A percentile compares a stretch with the other conserved stretches of the same genome.
Evolutionary conservation across 352 stramenopile genomes (phyloP).

Genomic region (Pythium periplocum): DNA sequence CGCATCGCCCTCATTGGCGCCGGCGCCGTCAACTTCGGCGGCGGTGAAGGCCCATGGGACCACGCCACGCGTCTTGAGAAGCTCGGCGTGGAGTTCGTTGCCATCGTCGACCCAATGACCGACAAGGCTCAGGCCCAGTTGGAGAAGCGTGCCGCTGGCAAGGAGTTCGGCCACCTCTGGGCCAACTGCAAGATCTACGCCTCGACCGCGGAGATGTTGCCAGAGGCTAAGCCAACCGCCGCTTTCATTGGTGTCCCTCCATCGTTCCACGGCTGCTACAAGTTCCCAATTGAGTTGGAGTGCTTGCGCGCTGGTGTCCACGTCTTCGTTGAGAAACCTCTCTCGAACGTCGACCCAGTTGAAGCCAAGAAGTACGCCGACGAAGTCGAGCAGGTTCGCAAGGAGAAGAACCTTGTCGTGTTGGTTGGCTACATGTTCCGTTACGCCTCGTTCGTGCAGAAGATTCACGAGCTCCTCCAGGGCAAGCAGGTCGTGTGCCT

Average conservation of each 20-base stretch:
- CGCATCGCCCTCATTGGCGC: constrained; percentile 28
- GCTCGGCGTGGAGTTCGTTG: constrained; percentile 22
- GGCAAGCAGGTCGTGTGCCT: constrained; percentile 29
- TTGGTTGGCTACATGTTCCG: constrained; percentile 38
- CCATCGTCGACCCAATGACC: constrained; percentile 27
- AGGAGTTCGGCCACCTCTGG: constrained; percentile 24
- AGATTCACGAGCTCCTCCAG: constrained; percentile 25
- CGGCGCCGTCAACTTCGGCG: constrained; percentile 34
- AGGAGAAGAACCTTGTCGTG: constrained; percentile 26
- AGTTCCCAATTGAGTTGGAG: constrained; percentile 29
- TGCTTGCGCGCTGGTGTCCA: constrained; percentile 24
- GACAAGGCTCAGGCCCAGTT: constrained; percentile 21
- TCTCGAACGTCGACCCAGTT: constrained; percentile 26
- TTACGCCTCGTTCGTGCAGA: constrained; percentile 25
- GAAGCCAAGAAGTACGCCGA: constrained; percentile 24
- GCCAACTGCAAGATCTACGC: constrained; percentile 22
- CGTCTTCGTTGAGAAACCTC: constrained; percentile 31
- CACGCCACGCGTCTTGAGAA: constrained; percentile 30
- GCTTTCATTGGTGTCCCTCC: constrained; percentile 31
- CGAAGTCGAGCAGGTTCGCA: constrained; percentile 18
- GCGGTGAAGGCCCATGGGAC: constrained; percentile 29
- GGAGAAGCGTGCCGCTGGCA: constrained; percentile 14
- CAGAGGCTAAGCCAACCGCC: constrained; percentile 20
- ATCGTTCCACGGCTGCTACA: constrained; percentile 34
- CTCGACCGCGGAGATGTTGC: constrained; percentile 26